Base-by-base conservation (phyloP, 495 filamentous ascomycete genomes). In the Cercophora sp. region DNA sequence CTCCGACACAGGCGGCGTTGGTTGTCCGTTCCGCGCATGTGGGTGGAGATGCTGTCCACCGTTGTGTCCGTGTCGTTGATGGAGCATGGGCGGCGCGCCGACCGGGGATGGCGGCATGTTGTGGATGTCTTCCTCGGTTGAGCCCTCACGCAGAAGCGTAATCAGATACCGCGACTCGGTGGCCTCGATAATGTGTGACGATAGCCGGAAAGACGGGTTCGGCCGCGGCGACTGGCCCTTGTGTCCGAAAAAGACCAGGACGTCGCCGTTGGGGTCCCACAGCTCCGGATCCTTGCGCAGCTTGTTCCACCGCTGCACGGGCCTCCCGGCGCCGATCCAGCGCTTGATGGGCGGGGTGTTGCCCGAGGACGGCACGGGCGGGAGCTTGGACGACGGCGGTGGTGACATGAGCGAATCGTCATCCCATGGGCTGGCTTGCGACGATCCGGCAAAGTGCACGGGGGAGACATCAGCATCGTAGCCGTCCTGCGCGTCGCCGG, bases 231-330 rank as follows among this genome's bases (percentile, higher is more conserved):
- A 50, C 32, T 74, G 64, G 18, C 67, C 70, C 37, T 61, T 68
- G 29, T 64, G 64, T 15, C 73, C 72, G 40, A 85, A 74, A 55
- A 76, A 85, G 9, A 85, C 71, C 9, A 84, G 61, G 4, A 82
- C 83, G 55, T 85, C 81, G 19, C 81, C 83, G 41, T 77, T 75
- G 2, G 73, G 72, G 63, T 84, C 79, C 80, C 81, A 85, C 8
- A 85, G 62, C 43, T 85, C 82, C 18, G 79, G 76, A 54, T 85
- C 81, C 63, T 82, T 77, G 1, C 73, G 67, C 23, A 79, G 57
- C 54, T 79, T 79, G 46, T 75, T 78, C 78, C 78, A 81, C 37
- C 71, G 61, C 54, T 78, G 71, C n/a, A 71, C 65, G 0, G 73
- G 64, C 37, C 65, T 62, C 5, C 76, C 76, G 8, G 61, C 66